Evolutionary conservation across 768 basidiomycete genomes (phyloP).

Genomic region (Cystobasidium ongulense): DNA sequence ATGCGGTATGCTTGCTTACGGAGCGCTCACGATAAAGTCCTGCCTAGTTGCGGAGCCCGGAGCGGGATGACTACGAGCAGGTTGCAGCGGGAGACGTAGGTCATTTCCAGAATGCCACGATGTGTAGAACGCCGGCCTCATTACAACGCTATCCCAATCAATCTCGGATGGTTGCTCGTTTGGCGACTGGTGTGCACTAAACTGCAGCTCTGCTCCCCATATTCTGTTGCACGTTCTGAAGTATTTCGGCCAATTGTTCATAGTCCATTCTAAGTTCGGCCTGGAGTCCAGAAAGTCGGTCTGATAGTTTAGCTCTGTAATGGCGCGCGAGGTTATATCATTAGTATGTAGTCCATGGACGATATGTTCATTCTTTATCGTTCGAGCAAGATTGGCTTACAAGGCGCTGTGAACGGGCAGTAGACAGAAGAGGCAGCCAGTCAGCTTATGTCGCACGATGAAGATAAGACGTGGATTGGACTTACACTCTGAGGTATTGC

Average conservation of each 20-base stretch:
- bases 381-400: neutral
- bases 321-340: neutral
- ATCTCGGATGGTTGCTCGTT: too few species aligned
- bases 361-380: too few species aligned
- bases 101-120: too few species aligned
- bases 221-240: neutral
- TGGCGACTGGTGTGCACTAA: neutral
- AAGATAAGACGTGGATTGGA: neutral
- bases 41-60: too few species aligned
- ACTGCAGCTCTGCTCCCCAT: neutral
- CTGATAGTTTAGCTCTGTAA: neutral
- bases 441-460: neutral
- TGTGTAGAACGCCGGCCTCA: too few species aligned
- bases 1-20: too few species aligned
- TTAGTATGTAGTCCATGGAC: too few species aligned
- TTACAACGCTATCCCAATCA: too few species aligned
- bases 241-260: neutral
- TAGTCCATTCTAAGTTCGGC: constrained; percentile 24
- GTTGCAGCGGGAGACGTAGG: too few species aligned
- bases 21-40: too few species aligned
- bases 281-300: neutral
- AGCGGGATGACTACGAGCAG: too few species aligned
- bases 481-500: neutral
- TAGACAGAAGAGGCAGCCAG: neutral
- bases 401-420: neutral